Base-by-base conservation (phyloP, 495 filamentous ascomycete genomes). In the Hamigera avellanea region DNA sequence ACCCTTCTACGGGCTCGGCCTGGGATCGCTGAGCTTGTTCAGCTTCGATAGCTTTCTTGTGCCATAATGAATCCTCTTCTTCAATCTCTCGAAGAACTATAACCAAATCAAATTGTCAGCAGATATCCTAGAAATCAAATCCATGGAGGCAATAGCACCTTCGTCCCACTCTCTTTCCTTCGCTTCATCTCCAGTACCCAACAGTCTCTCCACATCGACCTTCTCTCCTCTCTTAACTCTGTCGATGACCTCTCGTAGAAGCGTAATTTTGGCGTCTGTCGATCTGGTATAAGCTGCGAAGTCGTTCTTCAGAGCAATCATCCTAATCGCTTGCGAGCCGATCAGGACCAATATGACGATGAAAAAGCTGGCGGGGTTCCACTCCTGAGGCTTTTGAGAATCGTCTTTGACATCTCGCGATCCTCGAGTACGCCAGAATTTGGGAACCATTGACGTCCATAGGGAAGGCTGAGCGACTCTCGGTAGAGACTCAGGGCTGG, bases 351-450 rank as follows among this genome's bases (percentile, higher is more conserved):
- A 87, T 36, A 95, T 87, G 50, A 84, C 62, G 47, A 99, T 91
- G 64, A 81, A 95, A 49, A 86, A 87, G 1, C 84, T 95, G 10
- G 84, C 84, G 1, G 91, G 93, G 46, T 95, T 96, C 86, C 85
- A 93, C 45, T 76, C 76, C 44, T 80, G 86, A 12, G 69, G 66
- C 36, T 70, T 65, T 41, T 73, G 37, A 18, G 19, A 21, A 14
- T 25, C 37, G 41, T 19, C 52, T 39, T 10, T 21, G 3, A 7
- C 10, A n/a, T 25, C 14, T 6, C 33, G 18, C 6, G 28, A 30
- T 15, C 28, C 10, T 38, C 62, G 57, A 40, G 56, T 55, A 10
- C 64, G 60, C 19, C 73, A 37, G 37, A 66, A 62, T 33, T 54
- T 61, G 1, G 69, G 74, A 39, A 91, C 66, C 40, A 91, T 54